These are phyloP conservation scores for Penicillium flavigenum DNA, from an alignment of 495 filamentous ascomycete species.

Conservation along the genomic window DNA sequence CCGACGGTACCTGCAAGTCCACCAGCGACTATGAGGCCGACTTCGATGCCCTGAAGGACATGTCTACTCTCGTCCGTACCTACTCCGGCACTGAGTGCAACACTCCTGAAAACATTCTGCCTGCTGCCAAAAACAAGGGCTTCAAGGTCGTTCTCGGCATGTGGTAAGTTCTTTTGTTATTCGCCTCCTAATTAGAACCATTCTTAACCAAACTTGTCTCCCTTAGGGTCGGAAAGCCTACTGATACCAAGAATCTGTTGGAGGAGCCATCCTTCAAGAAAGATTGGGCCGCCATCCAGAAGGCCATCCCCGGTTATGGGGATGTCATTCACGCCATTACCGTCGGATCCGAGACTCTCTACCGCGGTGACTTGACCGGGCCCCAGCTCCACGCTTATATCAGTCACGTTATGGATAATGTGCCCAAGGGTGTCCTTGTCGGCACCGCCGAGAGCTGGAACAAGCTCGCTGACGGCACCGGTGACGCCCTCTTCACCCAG, in stretches of 20 bases:
- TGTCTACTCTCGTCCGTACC: constrained; percentile 62
- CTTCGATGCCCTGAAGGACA: constrained; percentile 57
- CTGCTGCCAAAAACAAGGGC: constrained; percentile 67
- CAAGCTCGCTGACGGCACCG: constrained; percentile 72
- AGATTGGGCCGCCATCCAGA: constrained; percentile 60
- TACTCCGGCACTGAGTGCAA: constrained; percentile 68
- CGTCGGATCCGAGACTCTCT: constrained; percentile 74
- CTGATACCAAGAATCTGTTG: constrained; percentile 21
- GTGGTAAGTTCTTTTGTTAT: constrained; percentile 54
- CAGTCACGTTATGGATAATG: constrained; percentile 55
- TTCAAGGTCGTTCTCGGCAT: constrained; percentile 76
- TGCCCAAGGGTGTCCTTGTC: constrained; percentile 54
- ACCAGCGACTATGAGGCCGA: constrained; percentile 64
- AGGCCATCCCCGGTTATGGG: constrained; percentile 51
- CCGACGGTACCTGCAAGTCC: constrained; percentile 63
- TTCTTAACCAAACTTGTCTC: constrained; percentile 10
- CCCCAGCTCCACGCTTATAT: constrained; percentile 62
- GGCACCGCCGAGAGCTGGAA: constrained; percentile 85
- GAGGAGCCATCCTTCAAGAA: constrained; percentile 58
- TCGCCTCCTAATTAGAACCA: neutral
- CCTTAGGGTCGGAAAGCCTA: constrained; percentile 57
- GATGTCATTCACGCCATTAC: constrained; percentile 71
- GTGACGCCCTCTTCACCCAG: constrained; percentile 59
- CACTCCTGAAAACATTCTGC: constrained; percentile 64
- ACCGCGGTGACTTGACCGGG: constrained; percentile 70